These are phyloP conservation scores for Trichocladium uniseriatum DNA, from an alignment of 495 filamentous ascomycete species.

Conservation along the genomic window DNA sequence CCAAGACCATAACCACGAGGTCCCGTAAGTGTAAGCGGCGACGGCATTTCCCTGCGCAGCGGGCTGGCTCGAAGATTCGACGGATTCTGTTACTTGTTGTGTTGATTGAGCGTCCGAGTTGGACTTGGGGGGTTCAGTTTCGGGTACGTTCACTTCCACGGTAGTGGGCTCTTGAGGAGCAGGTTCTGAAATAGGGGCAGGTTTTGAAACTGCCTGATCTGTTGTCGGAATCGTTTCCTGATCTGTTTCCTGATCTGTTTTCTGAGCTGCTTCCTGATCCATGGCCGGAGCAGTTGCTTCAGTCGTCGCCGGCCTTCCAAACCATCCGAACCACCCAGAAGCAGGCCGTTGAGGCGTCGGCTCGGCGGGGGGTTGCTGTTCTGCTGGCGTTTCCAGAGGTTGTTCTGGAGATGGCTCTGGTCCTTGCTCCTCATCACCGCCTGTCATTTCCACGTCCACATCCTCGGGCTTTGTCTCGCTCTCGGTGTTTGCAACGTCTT, in stretches of 20 bases:
- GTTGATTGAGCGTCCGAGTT: conserved; percentile 12
- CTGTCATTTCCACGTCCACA: not conserved
- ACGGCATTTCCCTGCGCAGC: conserved; percentile 6
- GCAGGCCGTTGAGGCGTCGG: conserved; percentile 29
- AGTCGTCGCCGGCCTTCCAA: conserved; percentile 30
- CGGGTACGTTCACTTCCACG: not conserved
- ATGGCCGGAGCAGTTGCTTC: conserved; percentile 14
- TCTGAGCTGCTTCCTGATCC: conserved; percentile 12
- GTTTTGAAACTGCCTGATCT: not conserved
- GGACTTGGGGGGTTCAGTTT: conserved; percentile 8
- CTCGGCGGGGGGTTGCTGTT: conserved; percentile 1
- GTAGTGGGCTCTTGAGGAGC: conserved; percentile 6
- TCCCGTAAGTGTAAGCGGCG: conserved; percentile 18
- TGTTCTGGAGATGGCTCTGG: not conserved
- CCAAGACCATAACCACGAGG: conserved; percentile 49
- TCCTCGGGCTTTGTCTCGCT: conserved; percentile 4
- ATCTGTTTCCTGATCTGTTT: not conserved
- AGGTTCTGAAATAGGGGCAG: conserved; percentile 17
- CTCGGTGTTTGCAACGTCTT: conserved; percentile 1
- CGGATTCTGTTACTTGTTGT: conserved; percentile 15
- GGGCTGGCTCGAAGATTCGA: conserved; percentile 16
- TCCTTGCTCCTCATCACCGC: not conserved
- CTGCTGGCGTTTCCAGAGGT: conserved; percentile 6
- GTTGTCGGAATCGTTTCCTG: not conserved
- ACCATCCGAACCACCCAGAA: conserved; percentile 52